Evolutionary conservation across 2,329 filamentous ascomycete species (phyloP).

Genomic region (Sporothrix inflata): DNA sequence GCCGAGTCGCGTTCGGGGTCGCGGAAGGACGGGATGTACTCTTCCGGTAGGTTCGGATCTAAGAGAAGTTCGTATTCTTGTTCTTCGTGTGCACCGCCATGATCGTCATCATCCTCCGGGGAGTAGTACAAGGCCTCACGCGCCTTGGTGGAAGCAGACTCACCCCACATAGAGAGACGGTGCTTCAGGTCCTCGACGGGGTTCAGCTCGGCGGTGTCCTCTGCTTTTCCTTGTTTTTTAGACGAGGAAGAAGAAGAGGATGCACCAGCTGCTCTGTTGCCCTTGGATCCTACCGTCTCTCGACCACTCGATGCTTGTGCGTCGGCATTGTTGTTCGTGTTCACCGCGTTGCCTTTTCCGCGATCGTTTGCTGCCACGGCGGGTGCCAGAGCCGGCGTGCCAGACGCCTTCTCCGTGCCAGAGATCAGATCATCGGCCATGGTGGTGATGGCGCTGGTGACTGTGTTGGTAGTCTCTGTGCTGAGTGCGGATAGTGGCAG

Average conservation of each 20-base stretch:
- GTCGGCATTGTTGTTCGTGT: slow-evolving; percentile 39
- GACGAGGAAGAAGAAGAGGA: slow-evolving; percentile 3
- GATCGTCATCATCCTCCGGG: slow-evolving; percentile 46
- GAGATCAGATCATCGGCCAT: slow-evolving; percentile 41
- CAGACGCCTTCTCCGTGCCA: slow-evolving; percentile 36
- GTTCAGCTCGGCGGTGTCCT: slow-evolving; percentile 26
- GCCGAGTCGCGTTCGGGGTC: slow-evolving; percentile 33
- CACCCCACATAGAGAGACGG: slow-evolving; percentile 48
- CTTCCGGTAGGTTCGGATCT: slow-evolving; percentile 55
- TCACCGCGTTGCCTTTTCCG: slow-evolving; percentile 22
- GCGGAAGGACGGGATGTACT: slow-evolving; percentile 42
- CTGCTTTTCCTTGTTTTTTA: not conserved
- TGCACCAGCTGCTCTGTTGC: not conserved
- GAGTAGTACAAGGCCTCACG: slow-evolving; percentile 36
- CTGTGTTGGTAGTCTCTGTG: not conserved
- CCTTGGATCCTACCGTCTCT: slow-evolving; percentile 35
- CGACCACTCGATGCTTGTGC: slow-evolving; percentile 36
- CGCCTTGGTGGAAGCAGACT: slow-evolving; percentile 41
- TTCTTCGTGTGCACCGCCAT: slow-evolving; percentile 45
- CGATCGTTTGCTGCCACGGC: slow-evolving; percentile 38
- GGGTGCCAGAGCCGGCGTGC: slow-evolving; percentile 37
- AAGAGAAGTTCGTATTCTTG: slow-evolving; percentile 61
- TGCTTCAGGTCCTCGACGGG: slow-evolving; percentile 43
- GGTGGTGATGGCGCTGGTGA: slow-evolving; percentile 23
- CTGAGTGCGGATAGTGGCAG: not conserved